Percentiles rank a stretch among this genome's conserved stretches.
phyloP scores from a whole-genome alignment of 306 rosid species.

The Elaeagnus macrophylla region DNA sequence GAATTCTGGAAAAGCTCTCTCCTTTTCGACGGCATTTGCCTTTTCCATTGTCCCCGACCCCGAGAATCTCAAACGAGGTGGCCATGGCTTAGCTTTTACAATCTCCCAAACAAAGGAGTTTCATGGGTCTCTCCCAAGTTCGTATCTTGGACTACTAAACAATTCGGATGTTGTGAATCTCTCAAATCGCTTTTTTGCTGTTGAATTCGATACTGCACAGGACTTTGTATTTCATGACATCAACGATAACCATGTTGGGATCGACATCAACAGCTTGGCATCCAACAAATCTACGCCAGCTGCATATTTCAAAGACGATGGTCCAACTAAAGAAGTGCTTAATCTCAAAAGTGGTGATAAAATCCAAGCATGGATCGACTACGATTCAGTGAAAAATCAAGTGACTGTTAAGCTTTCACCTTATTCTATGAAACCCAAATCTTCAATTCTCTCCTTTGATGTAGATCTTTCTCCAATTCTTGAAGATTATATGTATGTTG shows the following conservation, averaged over 20 bases:
- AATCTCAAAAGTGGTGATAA: slow-evolving; percentile 36
- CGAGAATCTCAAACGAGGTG: slow-evolving; percentile 12
- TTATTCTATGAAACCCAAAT: no score
- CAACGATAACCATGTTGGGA: slow-evolving; percentile 47
- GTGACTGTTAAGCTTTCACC: no score
- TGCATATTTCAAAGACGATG: not conserved
- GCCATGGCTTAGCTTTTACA: slow-evolving; percentile 18
- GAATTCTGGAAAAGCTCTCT: slow-evolving; percentile 5
- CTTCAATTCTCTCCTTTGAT: no score
- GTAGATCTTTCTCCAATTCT: no score
- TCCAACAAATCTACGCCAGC: slow-evolving; percentile 45
- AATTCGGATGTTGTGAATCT: slow-evolving; percentile 34
- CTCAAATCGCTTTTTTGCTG: slow-evolving; percentile 43
- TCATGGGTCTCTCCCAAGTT: slow-evolving; percentile 25
- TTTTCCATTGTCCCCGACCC: slow-evolving; percentile 15
- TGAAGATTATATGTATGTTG: no score
- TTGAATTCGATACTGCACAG: slow-evolving; percentile 46
- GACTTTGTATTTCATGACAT: slow-evolving; percentile 40
- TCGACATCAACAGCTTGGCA: slow-evolving; percentile 35
- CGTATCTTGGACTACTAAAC: slow-evolving; percentile 43
- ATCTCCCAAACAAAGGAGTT: slow-evolving; percentile 17
- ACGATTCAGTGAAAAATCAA: slow-evolving; percentile 30
- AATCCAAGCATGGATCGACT: slow-evolving; percentile 49
- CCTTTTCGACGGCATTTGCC: slow-evolving; percentile 16
- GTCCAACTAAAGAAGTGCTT: slow-evolving; percentile 8